A percentile compares a stretch with the other conserved stretches of the same genome.
phyloP scores from a whole-genome alignment of 768 basidiomycete genomes.

The Mycena amicta region DNA sequence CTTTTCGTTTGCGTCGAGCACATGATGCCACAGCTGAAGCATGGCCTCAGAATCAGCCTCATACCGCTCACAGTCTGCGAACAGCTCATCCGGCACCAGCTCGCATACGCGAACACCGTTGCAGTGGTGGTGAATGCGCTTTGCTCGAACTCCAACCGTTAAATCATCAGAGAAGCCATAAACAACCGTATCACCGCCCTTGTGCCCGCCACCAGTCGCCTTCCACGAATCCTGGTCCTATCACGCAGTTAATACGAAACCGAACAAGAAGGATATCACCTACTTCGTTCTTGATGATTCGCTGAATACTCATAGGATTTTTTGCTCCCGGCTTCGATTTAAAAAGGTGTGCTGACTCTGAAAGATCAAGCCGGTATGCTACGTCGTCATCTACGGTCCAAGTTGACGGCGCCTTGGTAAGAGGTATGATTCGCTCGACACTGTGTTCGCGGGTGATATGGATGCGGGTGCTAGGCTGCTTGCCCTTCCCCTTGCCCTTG shows the following conservation, averaged over 20 bases:
- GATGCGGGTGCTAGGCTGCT: no score
- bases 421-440: neutral
- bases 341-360: neutral
- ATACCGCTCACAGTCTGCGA: neutral
- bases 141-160: neutral
- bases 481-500: no score
- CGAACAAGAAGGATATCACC: neutral
- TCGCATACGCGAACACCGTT: slow-evolving; percentile 7
- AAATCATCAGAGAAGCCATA: neutral
- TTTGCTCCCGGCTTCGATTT: neutral
- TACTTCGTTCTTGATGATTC: neutral
- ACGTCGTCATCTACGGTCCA: neutral
- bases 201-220: neutral
- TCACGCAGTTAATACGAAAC: neutral
- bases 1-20: no score
- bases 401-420: neutral
- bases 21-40: no score
- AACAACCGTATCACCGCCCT: neutral
- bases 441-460: neutral
- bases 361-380: neutral
- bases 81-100: neutral
- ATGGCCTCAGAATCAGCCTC: slow-evolving; percentile 4
- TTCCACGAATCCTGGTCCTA: slow-evolving; percentile 9
- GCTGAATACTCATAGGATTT: neutral
- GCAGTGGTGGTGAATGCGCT: neutral